A percentile compares a stretch with the other conserved stretches of the same genome.
phyloP scores from a whole-genome alignment of 805 yeast species.

The Candida morakotiae region DNA sequence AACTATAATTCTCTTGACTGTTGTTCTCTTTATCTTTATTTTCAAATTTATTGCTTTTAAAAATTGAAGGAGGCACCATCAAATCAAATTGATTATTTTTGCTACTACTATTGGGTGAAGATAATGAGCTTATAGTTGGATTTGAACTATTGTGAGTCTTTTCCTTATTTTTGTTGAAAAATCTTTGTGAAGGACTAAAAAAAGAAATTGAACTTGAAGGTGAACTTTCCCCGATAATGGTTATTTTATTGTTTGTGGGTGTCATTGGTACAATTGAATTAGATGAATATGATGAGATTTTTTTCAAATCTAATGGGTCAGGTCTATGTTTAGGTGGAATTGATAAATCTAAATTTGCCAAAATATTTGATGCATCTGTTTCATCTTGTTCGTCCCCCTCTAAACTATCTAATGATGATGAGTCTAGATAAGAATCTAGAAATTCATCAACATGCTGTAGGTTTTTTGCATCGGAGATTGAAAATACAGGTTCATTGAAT shows the following conservation, averaged over 20 bases:
- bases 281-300: not conserved
- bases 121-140: constrained; percentile 32
- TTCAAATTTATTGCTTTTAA: constrained; percentile 8
- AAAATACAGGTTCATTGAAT: not conserved
- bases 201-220: constrained; percentile 21
- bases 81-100: constrained; percentile 19
- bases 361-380: constrained; percentile 14
- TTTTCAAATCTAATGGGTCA: constrained; percentile 7
- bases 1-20: constrained; percentile 8
- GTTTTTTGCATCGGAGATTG: constrained; percentile 7
- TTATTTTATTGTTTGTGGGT: constrained; percentile 22
- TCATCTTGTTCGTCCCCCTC: constrained; percentile 11
- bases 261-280: constrained; percentile 9
- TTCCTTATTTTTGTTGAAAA: constrained; percentile 23
- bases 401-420: constrained; percentile 17
- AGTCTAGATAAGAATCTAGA: constrained; percentile 39
- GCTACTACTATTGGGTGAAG: constrained; percentile 10
- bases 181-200: constrained; percentile 38
- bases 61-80: constrained; percentile 36
- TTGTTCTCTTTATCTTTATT: not conserved
- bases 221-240: constrained; percentile 37
- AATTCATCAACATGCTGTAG: constrained; percentile 40
- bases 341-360: constrained; percentile 6
- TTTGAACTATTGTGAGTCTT: not conserved
- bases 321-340: constrained; percentile 4